Evolutionary conservation across 129 eudicot species (phyloP).

Genomic region (Saussurea involucrata): DNA sequence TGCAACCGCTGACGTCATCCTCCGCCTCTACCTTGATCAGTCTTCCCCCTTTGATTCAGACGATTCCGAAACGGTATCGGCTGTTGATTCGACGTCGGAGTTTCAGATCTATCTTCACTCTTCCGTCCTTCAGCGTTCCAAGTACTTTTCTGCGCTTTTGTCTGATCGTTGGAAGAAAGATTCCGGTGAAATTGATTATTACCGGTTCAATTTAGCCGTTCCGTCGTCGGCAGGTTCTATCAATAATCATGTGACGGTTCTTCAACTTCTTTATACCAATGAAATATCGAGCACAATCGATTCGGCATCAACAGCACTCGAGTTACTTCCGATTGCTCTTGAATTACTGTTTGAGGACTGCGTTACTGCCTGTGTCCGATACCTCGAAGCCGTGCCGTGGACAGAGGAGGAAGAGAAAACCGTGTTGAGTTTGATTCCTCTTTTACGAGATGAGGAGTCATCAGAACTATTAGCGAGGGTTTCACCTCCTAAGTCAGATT

Average conservation of each 20-base stretch:
- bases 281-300: conserved; percentile 43
- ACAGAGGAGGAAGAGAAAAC: conserved; percentile 66
- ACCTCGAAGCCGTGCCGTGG: conserved; percentile 95
- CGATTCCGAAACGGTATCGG: conserved; percentile 33
- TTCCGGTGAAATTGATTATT: conserved; percentile 18
- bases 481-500: conserved; percentile 35
- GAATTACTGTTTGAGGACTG: conserved; percentile 81
- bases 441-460: conserved; percentile 57
- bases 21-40: conserved; percentile 52
- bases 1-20: conserved; percentile 77
- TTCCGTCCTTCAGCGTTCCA: conserved; percentile 43
- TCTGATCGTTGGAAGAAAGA: conserved; percentile 79
- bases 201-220: conserved; percentile 44
- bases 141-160: conserved; percentile 69
- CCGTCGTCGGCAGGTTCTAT: conserved; percentile 44
- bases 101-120: conserved; percentile 69
- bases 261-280: conserved; percentile 53
- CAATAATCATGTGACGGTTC: conserved; percentile 44
- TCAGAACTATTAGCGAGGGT: conserved; percentile 71
- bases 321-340: conserved; percentile 66
- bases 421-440: conserved; percentile 56
- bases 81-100: conserved; percentile 37
- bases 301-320: conserved; percentile 42
- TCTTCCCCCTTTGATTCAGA: conserved; percentile 36
- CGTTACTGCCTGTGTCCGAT: conserved; percentile 59